Evolutionary conservation across 1,284 basidiomycete species (phyloP).

Genomic region (Austroboletus novae-zelandiae): DNA sequence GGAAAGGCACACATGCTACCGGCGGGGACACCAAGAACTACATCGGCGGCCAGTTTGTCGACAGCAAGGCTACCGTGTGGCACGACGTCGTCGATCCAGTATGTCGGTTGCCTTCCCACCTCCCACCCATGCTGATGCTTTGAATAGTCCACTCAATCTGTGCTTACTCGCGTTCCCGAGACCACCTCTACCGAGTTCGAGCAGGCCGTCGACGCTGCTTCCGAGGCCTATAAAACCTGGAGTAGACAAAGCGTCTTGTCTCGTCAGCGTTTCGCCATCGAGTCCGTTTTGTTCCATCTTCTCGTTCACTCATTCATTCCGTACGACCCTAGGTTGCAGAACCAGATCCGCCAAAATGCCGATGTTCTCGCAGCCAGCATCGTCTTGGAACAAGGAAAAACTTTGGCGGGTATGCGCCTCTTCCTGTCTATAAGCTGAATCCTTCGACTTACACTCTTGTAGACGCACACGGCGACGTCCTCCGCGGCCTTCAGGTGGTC

Average conservation of each 20-base stretch:
- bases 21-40: constrained; percentile 88
- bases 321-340: constrained; percentile 61
- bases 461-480: constrained; percentile 94
- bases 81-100: constrained; percentile 89
- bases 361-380: constrained; percentile 76
- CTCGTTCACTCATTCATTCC: not conserved
- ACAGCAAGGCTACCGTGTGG: constrained; percentile 78
- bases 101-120: constrained; percentile 21
- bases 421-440: not conserved
- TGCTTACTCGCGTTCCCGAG: constrained; percentile 89
- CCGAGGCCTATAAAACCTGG: constrained; percentile 91
- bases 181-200: constrained; percentile 83
- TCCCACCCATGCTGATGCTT: not conserved
- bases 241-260: constrained; percentile 81
- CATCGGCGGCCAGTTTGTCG: constrained; percentile 84
- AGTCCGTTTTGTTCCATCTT: constrained; percentile 49
- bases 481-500: constrained; percentile 93
- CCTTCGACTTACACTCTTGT: constrained; percentile 9
- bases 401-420: constrained; percentile 60
- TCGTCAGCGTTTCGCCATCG: constrained; percentile 87
- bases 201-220: constrained; percentile 82
- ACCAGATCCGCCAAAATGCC: constrained; percentile 74
- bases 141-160: constrained; percentile 78
- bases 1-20: constrained; percentile 82
- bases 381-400: constrained; percentile 91